Evolutionary conservation across 176 grass and related monocot species (phyloP).

Genomic region (Lolium multiflorum): DNA sequence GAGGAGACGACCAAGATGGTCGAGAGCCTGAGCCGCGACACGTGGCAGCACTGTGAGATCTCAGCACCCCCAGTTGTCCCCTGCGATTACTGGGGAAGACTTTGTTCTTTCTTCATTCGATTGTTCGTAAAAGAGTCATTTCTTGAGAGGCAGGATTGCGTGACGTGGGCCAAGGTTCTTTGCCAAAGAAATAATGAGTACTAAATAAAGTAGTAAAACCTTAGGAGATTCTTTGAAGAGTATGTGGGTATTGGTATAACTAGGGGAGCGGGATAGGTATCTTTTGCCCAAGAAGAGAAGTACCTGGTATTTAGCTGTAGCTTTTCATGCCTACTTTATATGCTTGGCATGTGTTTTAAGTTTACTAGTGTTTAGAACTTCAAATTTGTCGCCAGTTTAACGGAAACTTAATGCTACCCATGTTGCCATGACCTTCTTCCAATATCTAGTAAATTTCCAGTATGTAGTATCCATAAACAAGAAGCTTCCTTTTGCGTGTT

Average conservation of each 20-base stretch:
- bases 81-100: background rate
- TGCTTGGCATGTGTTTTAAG: background rate
- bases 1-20: conserved; percentile 73
- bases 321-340: conserved; percentile 19
- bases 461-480: background rate
- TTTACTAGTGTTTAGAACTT: background rate
- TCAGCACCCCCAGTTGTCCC: background rate
- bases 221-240: conserved; percentile 11
- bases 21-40: conserved; percentile 84
- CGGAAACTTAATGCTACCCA: background rate
- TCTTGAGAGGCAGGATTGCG: conserved; percentile 32
- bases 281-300: background rate
- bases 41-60: conserved; percentile 93
- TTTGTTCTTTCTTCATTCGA: background rate
- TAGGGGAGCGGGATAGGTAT: conserved; percentile 10
- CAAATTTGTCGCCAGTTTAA: background rate
- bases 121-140: conserved; percentile 37
- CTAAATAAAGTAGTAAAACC: conserved; percentile 36
- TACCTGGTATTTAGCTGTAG: background rate
- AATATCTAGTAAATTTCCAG: background rate
- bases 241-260: background rate
- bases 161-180: background rate
- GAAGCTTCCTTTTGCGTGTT: background rate
- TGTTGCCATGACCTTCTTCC: background rate
- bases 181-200: conserved; percentile 31